Percentiles rank a stretch among this genome's conserved stretches.
Conservation (phyloP, 305 asterid species). For the Fraxinus sp. region DNA sequence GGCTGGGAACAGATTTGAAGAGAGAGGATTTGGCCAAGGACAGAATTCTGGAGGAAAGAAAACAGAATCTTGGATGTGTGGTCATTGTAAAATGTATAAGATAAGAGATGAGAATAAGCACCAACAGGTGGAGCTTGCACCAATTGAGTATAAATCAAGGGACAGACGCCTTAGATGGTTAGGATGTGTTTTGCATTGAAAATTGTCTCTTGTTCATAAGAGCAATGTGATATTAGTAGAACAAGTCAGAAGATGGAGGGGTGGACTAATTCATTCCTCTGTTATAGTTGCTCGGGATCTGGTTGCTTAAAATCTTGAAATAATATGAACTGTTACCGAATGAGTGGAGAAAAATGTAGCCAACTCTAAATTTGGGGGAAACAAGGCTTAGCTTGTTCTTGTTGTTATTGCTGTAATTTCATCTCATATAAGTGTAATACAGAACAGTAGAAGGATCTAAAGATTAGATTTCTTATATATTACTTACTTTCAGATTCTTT, state of each 20-base stretch:
- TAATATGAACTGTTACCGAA: neutral
- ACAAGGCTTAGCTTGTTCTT: neutral
- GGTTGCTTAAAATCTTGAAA: neutral
- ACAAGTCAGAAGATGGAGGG: neutral
- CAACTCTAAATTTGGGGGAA: neutral
- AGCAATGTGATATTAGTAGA: neutral
- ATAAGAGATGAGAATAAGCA: neutral
- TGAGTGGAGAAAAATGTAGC: neutral
- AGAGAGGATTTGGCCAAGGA: neutral
- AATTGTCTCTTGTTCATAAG: neutral
- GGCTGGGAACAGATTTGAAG: conserved; percentile 5
- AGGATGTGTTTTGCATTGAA: neutral
- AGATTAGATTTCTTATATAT: neutral
- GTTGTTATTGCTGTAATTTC: neutral
- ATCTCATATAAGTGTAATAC: conserved; percentile 2
- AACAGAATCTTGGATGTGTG: neutral
- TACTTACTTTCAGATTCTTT: neutral
- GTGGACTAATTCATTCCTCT: neutral
- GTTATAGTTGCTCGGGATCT: neutral
- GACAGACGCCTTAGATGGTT: neutral
- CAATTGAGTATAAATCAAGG: neutral
- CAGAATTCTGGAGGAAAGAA: neutral
- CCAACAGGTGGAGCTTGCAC: neutral
- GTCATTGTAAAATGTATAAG: neutral
- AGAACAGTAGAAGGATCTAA: neutral